Conservation (phyloP, 139 green algal genomes). For the Picochlorum sp. region DNA sequence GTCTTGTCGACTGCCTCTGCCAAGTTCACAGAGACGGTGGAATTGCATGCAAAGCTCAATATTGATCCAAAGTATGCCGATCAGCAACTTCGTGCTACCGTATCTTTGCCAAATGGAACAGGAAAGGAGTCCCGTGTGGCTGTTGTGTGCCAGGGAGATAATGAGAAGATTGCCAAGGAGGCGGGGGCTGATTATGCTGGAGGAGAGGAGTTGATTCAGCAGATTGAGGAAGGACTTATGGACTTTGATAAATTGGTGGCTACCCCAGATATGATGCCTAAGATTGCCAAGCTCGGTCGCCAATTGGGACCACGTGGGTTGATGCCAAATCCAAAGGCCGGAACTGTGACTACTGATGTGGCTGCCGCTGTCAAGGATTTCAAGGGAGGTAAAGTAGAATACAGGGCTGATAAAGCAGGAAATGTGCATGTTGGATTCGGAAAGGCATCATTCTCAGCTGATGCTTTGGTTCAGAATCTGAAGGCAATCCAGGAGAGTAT, state of each 20-base stretch:
- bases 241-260: constrained; percentile 99
- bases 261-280: constrained; percentile 99
- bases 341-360: constrained; percentile 97
- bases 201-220: constrained; percentile 88
- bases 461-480: constrained; percentile 87
- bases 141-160: constrained; percentile 82
- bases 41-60: constrained; percentile 85
- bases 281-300: constrained; percentile 94
- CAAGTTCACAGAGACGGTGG: constrained; percentile 95
- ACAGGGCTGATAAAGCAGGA: constrained; percentile 93
- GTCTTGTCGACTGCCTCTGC: constrained; percentile 58
- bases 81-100: constrained; percentile 97
- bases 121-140: constrained; percentile 90
- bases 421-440: constrained; percentile 96
- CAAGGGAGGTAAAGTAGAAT: constrained; percentile 99
- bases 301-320: constrained; percentile 87
- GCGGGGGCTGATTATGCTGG: constrained; percentile 85
- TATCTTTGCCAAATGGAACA: constrained; percentile 87
- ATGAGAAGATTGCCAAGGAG: constrained; percentile 68
- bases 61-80: constrained; percentile 91
- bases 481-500: constrained; percentile 83
- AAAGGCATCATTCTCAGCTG: constrained; percentile 71
- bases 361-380: constrained; percentile 87
- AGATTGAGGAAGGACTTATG: constrained; percentile 91
- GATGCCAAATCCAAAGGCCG: constrained; percentile 99